A percentile compares a stretch with the other conserved stretches of the same genome.
Conservation (phyloP, 331 rosid species). For the Quercus phellos region DNA sequence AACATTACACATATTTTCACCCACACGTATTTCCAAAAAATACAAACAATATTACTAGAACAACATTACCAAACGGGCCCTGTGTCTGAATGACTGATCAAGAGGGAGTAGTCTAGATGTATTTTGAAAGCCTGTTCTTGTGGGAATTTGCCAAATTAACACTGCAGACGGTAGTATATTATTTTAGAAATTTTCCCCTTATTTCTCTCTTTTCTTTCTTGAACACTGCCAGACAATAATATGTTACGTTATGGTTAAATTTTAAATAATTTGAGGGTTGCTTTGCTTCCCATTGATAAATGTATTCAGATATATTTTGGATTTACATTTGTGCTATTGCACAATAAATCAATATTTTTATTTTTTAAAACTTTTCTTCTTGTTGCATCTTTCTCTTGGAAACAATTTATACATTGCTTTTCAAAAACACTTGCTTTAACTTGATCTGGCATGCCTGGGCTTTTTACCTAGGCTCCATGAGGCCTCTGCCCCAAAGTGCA, state of each 20-base stretch:
- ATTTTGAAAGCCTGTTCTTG: neutral
- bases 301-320: neutral
- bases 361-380: too few species aligned
- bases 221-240: neutral
- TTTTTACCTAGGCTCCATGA: neutral
- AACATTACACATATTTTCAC: too few species aligned
- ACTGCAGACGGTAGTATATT: too few species aligned
- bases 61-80: too few species aligned
- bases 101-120: neutral
- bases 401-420: neutral
- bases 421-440: neutral
- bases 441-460: neutral
- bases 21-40: too few species aligned
- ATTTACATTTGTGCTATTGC: too few species aligned
- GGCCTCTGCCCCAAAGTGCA: neutral
- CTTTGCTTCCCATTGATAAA: neutral
- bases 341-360: too few species aligned
- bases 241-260: neutral
- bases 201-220: neutral
- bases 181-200: too few species aligned
- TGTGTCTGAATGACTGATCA: neutral
- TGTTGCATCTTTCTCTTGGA: too few species aligned
- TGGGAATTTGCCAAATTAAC: neutral
- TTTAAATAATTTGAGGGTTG: neutral
- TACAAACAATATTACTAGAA: too few species aligned